Conservation (phyloP, 164 flowering plant species). For the Chimonanthus salicifolius region DNA sequence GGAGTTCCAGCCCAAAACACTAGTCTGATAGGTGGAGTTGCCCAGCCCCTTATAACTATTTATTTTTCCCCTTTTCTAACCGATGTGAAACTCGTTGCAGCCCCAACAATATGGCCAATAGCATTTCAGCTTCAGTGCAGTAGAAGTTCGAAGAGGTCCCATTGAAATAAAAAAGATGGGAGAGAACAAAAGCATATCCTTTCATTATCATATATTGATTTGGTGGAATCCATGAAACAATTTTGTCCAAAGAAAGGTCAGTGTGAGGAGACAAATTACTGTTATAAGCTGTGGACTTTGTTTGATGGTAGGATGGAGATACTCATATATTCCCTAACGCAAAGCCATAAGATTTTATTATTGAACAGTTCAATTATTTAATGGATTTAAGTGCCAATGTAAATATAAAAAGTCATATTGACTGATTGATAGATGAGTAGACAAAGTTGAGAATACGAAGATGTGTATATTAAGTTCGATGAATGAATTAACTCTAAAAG, state of each 20-base stretch:
- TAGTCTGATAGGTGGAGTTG: no score
- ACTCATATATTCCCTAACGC: neutral
- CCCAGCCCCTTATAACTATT: no score
- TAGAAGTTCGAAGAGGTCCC: neutral
- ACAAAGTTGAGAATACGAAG: no score
- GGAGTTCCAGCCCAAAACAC: no score
- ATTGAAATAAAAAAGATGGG: neutral
- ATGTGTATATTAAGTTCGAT: no score
- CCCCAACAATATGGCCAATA: neutral
- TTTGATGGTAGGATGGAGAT: neutral
- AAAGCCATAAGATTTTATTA: no score
- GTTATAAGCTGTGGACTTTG: neutral
- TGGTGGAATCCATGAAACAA: neutral
- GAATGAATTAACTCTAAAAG: no score
- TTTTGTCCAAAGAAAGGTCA: neutral
- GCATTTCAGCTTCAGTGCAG: neutral
- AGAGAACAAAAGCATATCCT: neutral
- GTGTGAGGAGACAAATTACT: neutral
- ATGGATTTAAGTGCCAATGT: no score
- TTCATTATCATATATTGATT: neutral
- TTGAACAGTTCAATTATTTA: no score
- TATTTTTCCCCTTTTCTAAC: neutral
- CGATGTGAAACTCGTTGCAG: no score
- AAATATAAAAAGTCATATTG: no score
- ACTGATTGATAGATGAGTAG: no score